phyloP scores from a whole-genome alignment of 306 rosid species.

The Corylus americana region DNA sequence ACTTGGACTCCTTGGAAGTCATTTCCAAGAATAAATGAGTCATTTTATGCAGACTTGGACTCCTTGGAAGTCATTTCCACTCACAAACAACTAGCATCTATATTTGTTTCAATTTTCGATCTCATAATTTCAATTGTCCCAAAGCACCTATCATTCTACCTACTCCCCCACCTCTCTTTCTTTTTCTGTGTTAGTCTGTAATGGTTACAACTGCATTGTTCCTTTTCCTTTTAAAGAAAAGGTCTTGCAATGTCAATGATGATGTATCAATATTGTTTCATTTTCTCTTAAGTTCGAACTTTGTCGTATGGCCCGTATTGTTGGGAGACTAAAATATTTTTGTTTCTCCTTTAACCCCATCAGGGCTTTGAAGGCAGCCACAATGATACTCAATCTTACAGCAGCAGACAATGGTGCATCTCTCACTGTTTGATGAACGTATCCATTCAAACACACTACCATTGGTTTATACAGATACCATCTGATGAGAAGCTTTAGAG shows the following conservation, averaged over 20 bases:
- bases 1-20: too few relatives aligned
- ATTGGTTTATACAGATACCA: neutral
- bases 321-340: neutral
- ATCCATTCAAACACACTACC: neutral
- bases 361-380: conserved; percentile 85
- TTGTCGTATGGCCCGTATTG: neutral
- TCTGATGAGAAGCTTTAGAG: neutral
- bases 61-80: too few relatives aligned
- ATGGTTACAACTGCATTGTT: too few relatives aligned
- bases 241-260: neutral
- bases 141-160: too few relatives aligned
- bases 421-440: conserved; percentile 60
- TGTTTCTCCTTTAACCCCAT: conserved; percentile 1
- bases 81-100: too few relatives aligned
- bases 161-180: too few relatives aligned
- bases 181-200: too few relatives aligned
- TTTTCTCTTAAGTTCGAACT: neutral
- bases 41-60: too few relatives aligned
- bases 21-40: too few relatives aligned
- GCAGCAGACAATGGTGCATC: conserved; percentile 90
- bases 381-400: conserved; percentile 80
- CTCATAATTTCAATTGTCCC: too few relatives aligned
- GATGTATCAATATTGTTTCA: neutral
- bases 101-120: too few relatives aligned
- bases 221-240: too few relatives aligned